phyloP scores from a whole-genome alignment of 176 grass and related monocot species.

The maize (Zea mays) region DNA sequence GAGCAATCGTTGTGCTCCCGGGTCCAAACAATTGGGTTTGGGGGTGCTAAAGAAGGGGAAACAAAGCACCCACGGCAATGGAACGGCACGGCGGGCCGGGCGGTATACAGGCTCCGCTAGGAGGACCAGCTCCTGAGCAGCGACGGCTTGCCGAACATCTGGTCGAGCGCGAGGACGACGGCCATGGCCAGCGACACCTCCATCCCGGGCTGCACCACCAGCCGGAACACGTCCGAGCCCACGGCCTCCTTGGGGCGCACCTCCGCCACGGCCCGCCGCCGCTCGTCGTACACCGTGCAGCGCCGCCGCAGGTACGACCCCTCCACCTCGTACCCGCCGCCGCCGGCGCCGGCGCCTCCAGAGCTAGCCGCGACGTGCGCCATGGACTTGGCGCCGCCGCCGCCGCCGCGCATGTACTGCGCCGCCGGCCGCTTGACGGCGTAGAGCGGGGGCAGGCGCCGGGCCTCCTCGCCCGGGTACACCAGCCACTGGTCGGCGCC shows the following conservation, averaged over 20 bases:
- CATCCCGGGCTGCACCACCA: constrained; percentile 62
- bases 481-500: constrained; percentile 69
- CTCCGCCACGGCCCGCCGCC: constrained; percentile 59
- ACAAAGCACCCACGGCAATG: neutral
- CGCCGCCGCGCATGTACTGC: constrained; percentile 33
- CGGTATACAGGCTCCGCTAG: neutral
- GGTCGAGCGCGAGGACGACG: constrained; percentile 77
- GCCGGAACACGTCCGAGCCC: constrained; percentile 80
- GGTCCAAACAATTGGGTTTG: constrained; percentile 38
- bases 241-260: constrained; percentile 70
- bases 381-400: constrained; percentile 35
- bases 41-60: neutral
- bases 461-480: constrained; percentile 56
- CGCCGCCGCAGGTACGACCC: constrained; percentile 72
- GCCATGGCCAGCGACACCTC: constrained; percentile 71
- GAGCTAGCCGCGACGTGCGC: constrained; percentile 52
- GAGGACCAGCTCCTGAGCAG: constrained; percentile 69
- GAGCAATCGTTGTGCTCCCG: constrained; percentile 30
- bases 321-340: constrained; percentile 51
- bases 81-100: neutral
- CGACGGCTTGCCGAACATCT: constrained; percentile 71
- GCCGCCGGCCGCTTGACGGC: constrained; percentile 60
- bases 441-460: constrained; percentile 45
- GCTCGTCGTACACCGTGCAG: constrained; percentile 76
- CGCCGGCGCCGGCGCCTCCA: neutral